Evolutionary conservation across 352 stramenopile species (phyloP), one percentile per base, ranked within the genome.

Genomic region (Thalassiosira mediterranea): DNA sequence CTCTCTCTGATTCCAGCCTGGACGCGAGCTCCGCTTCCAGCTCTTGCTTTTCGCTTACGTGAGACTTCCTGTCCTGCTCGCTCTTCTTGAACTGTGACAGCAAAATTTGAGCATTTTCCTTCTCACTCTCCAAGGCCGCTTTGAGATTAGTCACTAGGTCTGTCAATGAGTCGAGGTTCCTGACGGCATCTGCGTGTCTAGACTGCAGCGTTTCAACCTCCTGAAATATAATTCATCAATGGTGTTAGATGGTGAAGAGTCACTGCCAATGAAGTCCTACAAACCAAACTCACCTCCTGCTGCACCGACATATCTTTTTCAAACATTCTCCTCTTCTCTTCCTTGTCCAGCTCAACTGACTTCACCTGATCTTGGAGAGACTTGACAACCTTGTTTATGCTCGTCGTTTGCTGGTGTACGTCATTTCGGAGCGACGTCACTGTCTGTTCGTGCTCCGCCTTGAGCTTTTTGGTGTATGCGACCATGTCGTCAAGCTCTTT

Each of bases 81-180:
- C 73, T 82, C 15, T 72, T 66, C 32, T 74, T 74, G 53, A 82
- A 82, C 42, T 82, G 73, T 54, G 66, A 72, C 19, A 63, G 34
- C 1, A 82, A 48, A 31, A 82, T 60, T 52, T 74, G 49, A 8
- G 52, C 52, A 46, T 74, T 82, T 13, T 65, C 53, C 52, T 82
- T 77, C 34, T 82, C 73, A 25, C 59, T 65, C 31, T 68, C 66
- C 11, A 82, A 46, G 31, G 73, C 57, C 13, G 31, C 26, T 51
- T 82, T 77, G 3, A 82, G 48, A 49, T 57, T 67, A 17, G 51
- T 51, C 17, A 82, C 67, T 13, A 82, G 51, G n/a, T 73, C 60
- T 49, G 65, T 62, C 1, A 77, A 32, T 31, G 73, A 77, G 29
- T 82, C 66, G 17, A 82, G 19, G 21, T 77, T 46, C 13, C 47